Percentiles rank a stretch among this genome's conserved stretches.
Conservation (phyloP, 176 grass and related monocot species). For the Eragrostis curvula region DNA sequence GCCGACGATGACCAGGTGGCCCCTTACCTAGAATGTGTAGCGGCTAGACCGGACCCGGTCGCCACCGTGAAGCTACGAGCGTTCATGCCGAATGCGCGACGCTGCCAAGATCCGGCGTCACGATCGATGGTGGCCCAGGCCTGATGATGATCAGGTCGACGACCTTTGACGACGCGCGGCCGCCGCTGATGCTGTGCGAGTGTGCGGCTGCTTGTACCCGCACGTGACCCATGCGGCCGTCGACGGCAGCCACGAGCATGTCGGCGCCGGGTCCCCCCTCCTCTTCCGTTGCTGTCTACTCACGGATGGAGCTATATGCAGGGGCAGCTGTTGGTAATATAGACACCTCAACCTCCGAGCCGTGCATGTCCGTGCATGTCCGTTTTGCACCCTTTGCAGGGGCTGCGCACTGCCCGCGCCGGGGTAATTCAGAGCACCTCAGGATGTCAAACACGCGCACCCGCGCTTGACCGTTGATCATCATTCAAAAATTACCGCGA, state of each 20-base stretch:
- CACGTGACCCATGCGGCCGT: constrained; percentile 24
- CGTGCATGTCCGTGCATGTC: background rate
- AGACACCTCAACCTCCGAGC: constrained; percentile 22
- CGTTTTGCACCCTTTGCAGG: background rate
- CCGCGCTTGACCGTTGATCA: too few species aligned
- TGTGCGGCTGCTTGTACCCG: background rate
- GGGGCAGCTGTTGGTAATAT: constrained; percentile 2
- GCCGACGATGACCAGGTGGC: background rate
- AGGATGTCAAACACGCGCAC: too few species aligned
- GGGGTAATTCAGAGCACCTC: too few species aligned
- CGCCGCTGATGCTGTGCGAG: background rate
- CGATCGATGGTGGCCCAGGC: background rate
- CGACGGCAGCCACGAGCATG: background rate
- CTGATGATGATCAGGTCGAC: background rate
- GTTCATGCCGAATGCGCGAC: background rate
- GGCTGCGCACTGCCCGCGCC: too few species aligned
- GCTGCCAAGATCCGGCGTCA: background rate
- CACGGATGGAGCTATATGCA: background rate
- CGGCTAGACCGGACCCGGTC: background rate
- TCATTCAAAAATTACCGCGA: too few species aligned
- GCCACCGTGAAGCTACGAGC: background rate
- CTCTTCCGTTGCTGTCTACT: background rate
- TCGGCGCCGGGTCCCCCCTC: background rate
- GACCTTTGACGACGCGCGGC: background rate
- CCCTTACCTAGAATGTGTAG: background rate